Evolutionary conservation across 2,329 filamentous ascomycete genomes (phyloP).

Genomic region (Diaporthe batatas): DNA sequence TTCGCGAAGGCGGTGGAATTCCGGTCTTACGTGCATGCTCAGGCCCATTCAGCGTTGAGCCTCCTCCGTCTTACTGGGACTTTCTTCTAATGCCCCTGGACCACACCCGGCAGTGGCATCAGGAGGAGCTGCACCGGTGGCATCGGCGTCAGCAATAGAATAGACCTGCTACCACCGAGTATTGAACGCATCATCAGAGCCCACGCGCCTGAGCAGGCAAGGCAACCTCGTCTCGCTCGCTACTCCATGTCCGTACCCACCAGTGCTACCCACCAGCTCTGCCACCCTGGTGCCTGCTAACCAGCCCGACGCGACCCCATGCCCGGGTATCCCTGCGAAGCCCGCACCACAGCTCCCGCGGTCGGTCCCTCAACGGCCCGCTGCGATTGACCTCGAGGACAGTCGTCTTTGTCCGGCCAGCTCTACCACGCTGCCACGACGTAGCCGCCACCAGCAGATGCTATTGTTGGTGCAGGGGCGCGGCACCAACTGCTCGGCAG

Average conservation of each 20-base stretch:
- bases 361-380: constrained; percentile 39
- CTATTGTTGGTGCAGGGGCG: constrained; percentile 37
- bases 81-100: neutral
- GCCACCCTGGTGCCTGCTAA: constrained; percentile 36
- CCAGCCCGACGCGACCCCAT: neutral
- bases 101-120: constrained; percentile 10
- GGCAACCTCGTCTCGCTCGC: no score
- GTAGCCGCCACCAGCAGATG: constrained; percentile 27
- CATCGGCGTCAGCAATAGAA: constrained; percentile 22
- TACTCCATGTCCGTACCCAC: constrained; percentile 21
- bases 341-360: constrained; percentile 21
- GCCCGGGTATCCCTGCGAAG: constrained; percentile 31
- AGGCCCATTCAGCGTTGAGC: constrained; percentile 11
- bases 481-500: constrained; percentile 25
- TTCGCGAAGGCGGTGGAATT: constrained; percentile 27
- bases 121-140: neutral
- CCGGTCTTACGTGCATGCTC: constrained; percentile 24
- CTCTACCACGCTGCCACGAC: constrained; percentile 4
- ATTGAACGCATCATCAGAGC: constrained; percentile 27
- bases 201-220: neutral
- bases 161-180: neutral
- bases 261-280: constrained; percentile 22
- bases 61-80: neutral
- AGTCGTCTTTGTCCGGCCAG: constrained; percentile 5
- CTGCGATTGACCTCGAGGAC: constrained; percentile 32